Percentiles rank a stretch among this genome's conserved stretches.
phyloP scores from a whole-genome alignment of 2,329 filamentous ascomycete species.

The Fusarium chuoi region DNA sequence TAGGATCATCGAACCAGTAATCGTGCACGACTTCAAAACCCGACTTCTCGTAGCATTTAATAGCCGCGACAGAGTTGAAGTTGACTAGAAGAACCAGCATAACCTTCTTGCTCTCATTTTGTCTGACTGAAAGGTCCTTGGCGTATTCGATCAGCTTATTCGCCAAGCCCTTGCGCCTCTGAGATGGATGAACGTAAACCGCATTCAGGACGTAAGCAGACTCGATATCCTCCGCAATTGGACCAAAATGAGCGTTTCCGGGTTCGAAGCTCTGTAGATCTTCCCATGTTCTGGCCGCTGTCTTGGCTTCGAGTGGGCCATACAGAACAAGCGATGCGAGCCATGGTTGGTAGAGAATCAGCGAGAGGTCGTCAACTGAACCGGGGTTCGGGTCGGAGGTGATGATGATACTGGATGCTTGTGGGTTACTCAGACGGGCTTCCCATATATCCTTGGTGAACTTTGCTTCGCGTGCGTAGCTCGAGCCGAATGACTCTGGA shows the following conservation, averaged over 20 bases:
- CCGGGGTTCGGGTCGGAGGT: background rate
- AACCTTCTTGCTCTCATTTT: background rate
- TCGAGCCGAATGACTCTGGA: constrained; percentile 24
- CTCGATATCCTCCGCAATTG: background rate
- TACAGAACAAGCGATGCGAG: constrained; percentile 17
- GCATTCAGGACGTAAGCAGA: constrained; percentile 20
- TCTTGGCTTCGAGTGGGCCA: constrained; percentile 13
- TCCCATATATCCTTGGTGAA: constrained; percentile 7
- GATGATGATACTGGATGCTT: constrained; percentile 1
- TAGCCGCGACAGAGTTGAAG: constrained; percentile 3
- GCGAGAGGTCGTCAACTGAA: background rate
- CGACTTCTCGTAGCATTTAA: constrained; percentile 26
- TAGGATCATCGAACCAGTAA: constrained; percentile 23
- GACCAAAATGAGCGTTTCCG: background rate
- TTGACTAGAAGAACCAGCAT: constrained; percentile 18
- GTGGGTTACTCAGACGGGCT: constrained; percentile 5
- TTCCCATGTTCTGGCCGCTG: background rate
- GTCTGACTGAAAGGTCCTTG: background rate
- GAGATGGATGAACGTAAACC: constrained; percentile 17
- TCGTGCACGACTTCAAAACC: constrained; percentile 18
- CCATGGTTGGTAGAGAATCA: constrained; percentile 14
- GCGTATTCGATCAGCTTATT: constrained; percentile 7
- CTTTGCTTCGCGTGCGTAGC: background rate
- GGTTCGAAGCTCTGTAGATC: background rate
- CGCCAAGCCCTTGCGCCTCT: constrained; percentile 23